phyloP scores from a whole-genome alignment of 805 yeast genomes.

The Pichia membranifaciens region DNA sequence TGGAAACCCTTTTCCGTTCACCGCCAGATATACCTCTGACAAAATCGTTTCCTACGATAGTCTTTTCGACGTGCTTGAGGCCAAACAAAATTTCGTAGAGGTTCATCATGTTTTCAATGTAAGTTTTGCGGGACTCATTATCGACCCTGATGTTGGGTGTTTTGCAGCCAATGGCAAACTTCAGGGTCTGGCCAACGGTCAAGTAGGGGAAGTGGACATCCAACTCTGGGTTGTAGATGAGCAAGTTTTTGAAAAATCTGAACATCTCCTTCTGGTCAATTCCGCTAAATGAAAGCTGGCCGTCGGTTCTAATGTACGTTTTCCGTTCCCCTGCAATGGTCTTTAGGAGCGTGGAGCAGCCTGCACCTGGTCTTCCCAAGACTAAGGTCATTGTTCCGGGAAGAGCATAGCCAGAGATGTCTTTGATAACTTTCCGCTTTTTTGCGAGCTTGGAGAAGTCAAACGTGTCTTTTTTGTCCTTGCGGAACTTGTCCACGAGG shows the following conservation, averaged over 20 bases:
- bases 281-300: conserved; percentile 43
- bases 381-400: conserved; percentile 54
- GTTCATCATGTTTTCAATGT: conserved; percentile 40
- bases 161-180: conserved; percentile 48
- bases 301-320: conserved; percentile 33
- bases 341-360: conserved; percentile 52
- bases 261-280: conserved; percentile 41
- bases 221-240: conserved; percentile 50
- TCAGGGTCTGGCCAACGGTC: conserved; percentile 48
- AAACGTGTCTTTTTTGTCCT: conserved; percentile 24
- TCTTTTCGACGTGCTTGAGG: conserved; percentile 51
- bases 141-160: conserved; percentile 46
- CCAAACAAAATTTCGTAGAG: conserved; percentile 50
- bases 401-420: conserved; percentile 23
- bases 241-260: conserved; percentile 37
- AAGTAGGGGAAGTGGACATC: conserved; percentile 52
- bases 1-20: conserved; percentile 65
- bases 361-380: conserved; percentile 57
- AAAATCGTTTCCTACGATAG: conserved; percentile 62
- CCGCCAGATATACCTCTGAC: conserved; percentile 71
- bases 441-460: conserved; percentile 16
- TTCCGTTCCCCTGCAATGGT: conserved; percentile 40
- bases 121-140: conserved; percentile 34
- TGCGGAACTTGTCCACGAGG: conserved; percentile 7
- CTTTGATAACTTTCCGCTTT: conserved; percentile 19